These are phyloP conservation scores for Carex scoparia DNA, from an alignment of 176 grass and related monocot genomes.

Conservation along the genomic window DNA sequence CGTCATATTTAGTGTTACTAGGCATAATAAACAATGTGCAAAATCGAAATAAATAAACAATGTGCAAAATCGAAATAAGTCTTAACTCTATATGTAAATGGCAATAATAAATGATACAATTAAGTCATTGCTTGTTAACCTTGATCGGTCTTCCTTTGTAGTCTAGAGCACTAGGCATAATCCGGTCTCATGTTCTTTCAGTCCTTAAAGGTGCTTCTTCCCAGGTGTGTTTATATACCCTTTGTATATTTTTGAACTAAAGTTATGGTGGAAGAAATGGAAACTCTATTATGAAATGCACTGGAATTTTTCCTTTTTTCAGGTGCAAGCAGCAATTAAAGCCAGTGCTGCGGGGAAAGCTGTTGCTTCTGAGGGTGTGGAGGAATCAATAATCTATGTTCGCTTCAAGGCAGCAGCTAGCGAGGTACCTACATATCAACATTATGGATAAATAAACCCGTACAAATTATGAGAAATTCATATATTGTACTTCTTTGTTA, in stretches of 20 bases:
- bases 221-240: conserved; percentile 44
- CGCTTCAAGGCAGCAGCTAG: conserved; percentile 95
- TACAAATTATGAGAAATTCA: neutral
- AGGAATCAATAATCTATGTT: conserved; percentile 98
- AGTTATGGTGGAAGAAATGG: conserved; percentile 6
- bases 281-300: conserved; percentile 10
- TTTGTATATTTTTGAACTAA: conserved; percentile 27
- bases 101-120: neutral
- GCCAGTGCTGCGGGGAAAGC: conserved; percentile 59
- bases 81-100: neutral
- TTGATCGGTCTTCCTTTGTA: conserved; percentile 18
- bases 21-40: neutral
- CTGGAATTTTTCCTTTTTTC: conserved; percentile 17
- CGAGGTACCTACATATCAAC: conserved; percentile 46
- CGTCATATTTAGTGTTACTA: neutral
- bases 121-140: conserved; percentile 25
- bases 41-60: neutral
- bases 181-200: conserved; percentile 84
- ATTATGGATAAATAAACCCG: neutral
- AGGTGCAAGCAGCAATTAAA: conserved; percentile 90
- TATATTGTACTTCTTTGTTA: neutral
- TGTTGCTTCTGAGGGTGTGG: conserved; percentile 70
- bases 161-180: conserved; percentile 92
- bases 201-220: conserved; percentile 92
- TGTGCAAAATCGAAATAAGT: neutral